Base-by-base conservation (phyloP, 225 moss, liverwort and hornwort genomes). In the Asterella californica region DNA sequence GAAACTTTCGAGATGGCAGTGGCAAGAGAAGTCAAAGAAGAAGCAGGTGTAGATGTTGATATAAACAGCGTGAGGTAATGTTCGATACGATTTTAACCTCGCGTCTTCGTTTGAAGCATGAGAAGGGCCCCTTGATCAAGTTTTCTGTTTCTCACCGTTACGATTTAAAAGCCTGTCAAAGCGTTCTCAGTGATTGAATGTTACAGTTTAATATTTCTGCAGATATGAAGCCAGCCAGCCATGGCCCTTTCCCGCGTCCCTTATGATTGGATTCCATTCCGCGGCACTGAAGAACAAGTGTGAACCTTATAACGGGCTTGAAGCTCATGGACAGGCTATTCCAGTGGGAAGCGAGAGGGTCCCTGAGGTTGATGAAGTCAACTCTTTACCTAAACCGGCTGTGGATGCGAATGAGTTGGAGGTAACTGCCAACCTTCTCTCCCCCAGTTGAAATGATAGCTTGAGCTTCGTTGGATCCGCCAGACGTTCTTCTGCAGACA, bases 1-100 rank as follows among this genome's bases (percentile, higher is more conserved):
- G 94, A 96, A 84, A 96, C 91, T 42, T 96, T 96, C 84, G 94
- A 94, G 88, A 88, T 89, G 88, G 91, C 92, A 36, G 94, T 96
- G 70, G 92, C 86, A 73, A 90, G 96, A 84, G 96, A 96, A 85
- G 89, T 94, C 38, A 91, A 89, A 84, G 96, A 96, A 79, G 96
- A 96, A 84, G 88, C 94, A 59, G 94, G 96, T 48, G 84, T 96
- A 66, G 86, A 89, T 42, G 82, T 94, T 47, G 89, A 94, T 59
- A 61, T 75, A 79, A 83, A 89, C 37, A 96, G 84, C 84, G 88
- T 96, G 83, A 96, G 94, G 96, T 96, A 82, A 66, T 48, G 67
- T 34, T 18, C 18, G 67, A 36, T 67, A 34, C 32, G 11, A 32
- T 34, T 36, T 33, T 5, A 34, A 19, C 67, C 67, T 15, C 33